phyloP scores from a whole-genome alignment of 2,329 filamentous ascomycete genomes.

The Pyrenophora tritici-repentis region DNA sequence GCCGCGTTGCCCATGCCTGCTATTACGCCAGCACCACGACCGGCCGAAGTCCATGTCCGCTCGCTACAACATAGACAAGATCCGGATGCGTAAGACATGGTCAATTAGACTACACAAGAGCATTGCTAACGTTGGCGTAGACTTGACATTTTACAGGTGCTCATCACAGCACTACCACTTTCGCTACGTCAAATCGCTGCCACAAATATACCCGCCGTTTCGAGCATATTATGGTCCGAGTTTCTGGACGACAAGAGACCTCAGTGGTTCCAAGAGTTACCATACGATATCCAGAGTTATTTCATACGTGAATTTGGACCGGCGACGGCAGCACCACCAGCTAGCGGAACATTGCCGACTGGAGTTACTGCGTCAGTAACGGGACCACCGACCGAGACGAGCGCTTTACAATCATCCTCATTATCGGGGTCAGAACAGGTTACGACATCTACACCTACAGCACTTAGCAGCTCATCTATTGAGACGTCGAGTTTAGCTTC shows the following conservation, averaged over 20 bases:
- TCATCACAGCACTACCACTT: slow-evolving; percentile 43
- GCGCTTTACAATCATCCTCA: slow-evolving; percentile 5
- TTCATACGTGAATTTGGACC: slow-evolving; percentile 42
- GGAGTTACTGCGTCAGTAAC: slow-evolving; percentile 10
- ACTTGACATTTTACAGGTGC: slow-evolving; percentile 40
- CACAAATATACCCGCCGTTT: slow-evolving; percentile 44
- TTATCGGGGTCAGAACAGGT: background rate
- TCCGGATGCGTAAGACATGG: slow-evolving; percentile 39
- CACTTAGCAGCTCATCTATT: slow-evolving; percentile 1
- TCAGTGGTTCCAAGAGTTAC: slow-evolving; percentile 40
- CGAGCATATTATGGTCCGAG: slow-evolving; percentile 41
- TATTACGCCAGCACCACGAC: slow-evolving; percentile 38
- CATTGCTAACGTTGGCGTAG: slow-evolving; percentile 23
- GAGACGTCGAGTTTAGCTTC: background rate
- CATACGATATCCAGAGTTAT: slow-evolving; percentile 43
- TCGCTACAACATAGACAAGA: slow-evolving; percentile 25
- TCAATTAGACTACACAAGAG: too few relatives aligned
- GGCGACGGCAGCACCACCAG: slow-evolving; percentile 29
- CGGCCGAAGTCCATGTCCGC: slow-evolving; percentile 12
- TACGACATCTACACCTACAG: background rate
- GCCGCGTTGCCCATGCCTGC: slow-evolving; percentile 22
- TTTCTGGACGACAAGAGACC: slow-evolving; percentile 43
- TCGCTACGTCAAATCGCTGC: slow-evolving; percentile 43
- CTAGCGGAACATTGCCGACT: slow-evolving; percentile 6
- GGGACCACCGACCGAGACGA: slow-evolving; percentile 5